Conservation (phyloP, 2,329 filamentous ascomycete species). For the Colletotrichum noveboracense region DNA sequence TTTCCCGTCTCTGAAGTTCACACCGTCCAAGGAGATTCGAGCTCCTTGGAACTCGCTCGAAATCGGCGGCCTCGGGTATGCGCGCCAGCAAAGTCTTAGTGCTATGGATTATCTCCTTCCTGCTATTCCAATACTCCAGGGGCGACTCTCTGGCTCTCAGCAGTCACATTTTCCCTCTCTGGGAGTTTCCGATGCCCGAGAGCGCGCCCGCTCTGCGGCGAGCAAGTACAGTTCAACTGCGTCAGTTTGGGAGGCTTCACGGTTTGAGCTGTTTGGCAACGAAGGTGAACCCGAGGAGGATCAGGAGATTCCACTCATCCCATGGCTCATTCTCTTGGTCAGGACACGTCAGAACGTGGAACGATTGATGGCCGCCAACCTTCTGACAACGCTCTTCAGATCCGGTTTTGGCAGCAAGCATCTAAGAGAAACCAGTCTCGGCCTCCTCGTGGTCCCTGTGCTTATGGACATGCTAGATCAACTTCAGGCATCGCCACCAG, state of each 20-base stretch:
- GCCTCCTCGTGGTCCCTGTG: constrained; percentile 72
- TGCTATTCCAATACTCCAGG: constrained; percentile 47
- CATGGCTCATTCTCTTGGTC: constrained; percentile 73
- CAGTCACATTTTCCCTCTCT: constrained; percentile 60
- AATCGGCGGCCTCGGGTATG: constrained; percentile 53
- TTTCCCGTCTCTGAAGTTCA: constrained; percentile 66
- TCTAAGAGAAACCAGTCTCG: constrained; percentile 65
- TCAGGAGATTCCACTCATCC: constrained; percentile 72
- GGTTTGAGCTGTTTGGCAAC: constrained; percentile 28
- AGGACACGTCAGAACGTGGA: constrained; percentile 63
- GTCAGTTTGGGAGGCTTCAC: constrained; percentile 36
- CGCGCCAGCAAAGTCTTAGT: constrained; percentile 50
- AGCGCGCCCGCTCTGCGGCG: constrained; percentile 32
- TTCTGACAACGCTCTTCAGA: constrained; percentile 73
- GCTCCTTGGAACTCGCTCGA: constrained; percentile 60
- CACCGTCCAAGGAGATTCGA: constrained; percentile 51
- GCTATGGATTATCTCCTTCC: constrained; percentile 73
- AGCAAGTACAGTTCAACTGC: constrained; percentile 31
- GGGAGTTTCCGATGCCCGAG: constrained; percentile 45
- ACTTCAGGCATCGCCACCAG: constrained; percentile 2
- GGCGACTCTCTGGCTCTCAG: constrained; percentile 27
- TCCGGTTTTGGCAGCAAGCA: constrained; percentile 68
- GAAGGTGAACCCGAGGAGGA: constrained; percentile 55
- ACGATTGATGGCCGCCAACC: constrained; percentile 70
- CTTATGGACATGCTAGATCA: constrained; percentile 61